Conservation (phyloP, 116 monocot genomes). For the Dioscorea cayenensis region DNA sequence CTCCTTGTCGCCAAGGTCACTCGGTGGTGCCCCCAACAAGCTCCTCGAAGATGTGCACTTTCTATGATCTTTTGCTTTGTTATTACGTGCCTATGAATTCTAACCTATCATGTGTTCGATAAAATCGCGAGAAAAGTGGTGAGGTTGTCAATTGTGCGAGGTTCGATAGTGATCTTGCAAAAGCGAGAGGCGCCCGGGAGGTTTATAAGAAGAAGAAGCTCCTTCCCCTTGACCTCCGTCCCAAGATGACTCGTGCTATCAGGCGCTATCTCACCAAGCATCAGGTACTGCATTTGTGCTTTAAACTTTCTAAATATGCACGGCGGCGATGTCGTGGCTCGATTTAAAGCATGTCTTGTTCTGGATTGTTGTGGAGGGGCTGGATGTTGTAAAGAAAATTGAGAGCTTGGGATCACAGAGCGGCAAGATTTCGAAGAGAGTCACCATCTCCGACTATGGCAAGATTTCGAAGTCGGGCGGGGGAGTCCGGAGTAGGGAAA, state of each 20-base stretch:
- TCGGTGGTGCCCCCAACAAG: conserved; percentile 46
- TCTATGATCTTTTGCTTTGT: not conserved
- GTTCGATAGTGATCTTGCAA: conserved; percentile 32
- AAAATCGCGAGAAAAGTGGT: conserved; percentile 22
- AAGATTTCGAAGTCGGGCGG: too few species aligned
- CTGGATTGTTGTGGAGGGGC: conserved; percentile 29
- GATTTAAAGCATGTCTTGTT: too few species aligned
- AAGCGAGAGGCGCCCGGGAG: conserved; percentile 35
- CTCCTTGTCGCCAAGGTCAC: conserved; percentile 47
- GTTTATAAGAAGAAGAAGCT: conserved; percentile 39
- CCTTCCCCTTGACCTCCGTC: too few species aligned
- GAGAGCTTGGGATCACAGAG: conserved; percentile 23
- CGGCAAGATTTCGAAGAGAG: conserved; percentile 15
- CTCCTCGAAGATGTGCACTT: conserved; percentile 35
- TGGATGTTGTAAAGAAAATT: conserved; percentile 24
- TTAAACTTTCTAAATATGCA: too few species aligned
- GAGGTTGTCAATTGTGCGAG: conserved; percentile 28
- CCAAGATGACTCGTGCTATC: too few species aligned
- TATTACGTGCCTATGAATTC: not conserved
- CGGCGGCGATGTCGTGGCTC: too few species aligned
- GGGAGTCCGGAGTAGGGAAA: too few species aligned
- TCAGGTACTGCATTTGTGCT: too few species aligned
- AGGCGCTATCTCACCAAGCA: too few species aligned
- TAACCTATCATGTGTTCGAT: not conserved
- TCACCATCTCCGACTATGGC: conserved; percentile 23